A percentile compares a stretch with the other conserved stretches of the same genome.
Conservation (phyloP, 2,329 filamentous ascomycete species). For the Pseudocercospora fuligena region DNA sequence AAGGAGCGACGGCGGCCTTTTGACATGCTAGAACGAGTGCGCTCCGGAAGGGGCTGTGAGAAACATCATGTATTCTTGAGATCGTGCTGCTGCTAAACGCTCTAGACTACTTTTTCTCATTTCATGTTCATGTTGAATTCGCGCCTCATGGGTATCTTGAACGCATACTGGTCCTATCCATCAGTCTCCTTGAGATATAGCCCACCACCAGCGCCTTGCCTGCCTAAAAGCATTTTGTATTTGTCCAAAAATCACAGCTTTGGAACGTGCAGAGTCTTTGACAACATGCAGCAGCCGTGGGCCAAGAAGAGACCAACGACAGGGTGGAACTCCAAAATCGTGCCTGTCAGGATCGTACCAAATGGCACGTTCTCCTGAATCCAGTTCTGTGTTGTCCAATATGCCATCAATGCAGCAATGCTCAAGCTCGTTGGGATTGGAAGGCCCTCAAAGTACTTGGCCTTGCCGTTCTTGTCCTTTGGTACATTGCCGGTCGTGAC, state of each 20-base stretch:
- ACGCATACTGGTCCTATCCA: neutral
- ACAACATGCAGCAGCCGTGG: conserved; percentile 94
- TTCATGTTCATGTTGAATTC: neutral
- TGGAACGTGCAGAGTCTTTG: conserved; percentile 91
- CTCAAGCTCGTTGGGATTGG: conserved; percentile 89
- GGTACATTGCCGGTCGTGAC: conserved; percentile 88
- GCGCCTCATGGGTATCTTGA: neutral
- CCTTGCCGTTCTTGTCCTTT: conserved; percentile 90
- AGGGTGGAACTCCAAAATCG: conserved; percentile 81
- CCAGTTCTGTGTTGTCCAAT: conserved; percentile 83
- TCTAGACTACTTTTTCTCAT: neutral
- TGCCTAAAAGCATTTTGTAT: neutral
- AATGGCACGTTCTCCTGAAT: conserved; percentile 77
- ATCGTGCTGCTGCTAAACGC: neutral
- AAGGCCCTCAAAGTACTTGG: conserved; percentile 93
- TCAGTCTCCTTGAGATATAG: neutral
- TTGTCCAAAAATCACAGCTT: conserved; percentile 62
- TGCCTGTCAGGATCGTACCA: conserved; percentile 70
- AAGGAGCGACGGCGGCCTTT: neutral
- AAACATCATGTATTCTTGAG: neutral
- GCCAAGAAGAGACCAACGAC: conserved; percentile 77
- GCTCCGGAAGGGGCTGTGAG: neutral
- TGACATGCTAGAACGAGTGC: neutral
- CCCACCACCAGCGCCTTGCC: conserved; percentile 3
- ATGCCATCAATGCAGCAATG: conserved; percentile 83